Evolutionary conservation across 2,329 filamentous ascomycete genomes (phyloP).

Genomic region (Colletotrichum tropicicola): DNA sequence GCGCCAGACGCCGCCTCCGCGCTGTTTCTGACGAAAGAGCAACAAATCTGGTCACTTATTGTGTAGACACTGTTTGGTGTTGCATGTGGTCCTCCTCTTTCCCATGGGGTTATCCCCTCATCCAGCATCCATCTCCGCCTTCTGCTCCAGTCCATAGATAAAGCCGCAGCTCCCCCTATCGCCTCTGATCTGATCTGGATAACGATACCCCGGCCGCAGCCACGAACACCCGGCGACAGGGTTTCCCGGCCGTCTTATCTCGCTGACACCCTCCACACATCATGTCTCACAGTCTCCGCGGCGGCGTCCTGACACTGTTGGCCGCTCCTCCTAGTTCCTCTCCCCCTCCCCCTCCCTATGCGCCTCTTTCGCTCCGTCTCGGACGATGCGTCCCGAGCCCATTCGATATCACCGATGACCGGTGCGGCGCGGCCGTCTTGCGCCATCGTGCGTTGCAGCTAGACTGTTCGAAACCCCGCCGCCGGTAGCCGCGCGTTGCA

Average conservation of each 20-base stretch:
- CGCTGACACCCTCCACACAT: neutral
- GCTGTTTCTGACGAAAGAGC: too few species aligned
- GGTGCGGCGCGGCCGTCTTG: neutral
- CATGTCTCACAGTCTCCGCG: conserved; percentile 19
- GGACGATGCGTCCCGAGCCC: neutral
- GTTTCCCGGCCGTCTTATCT: conserved; percentile 25
- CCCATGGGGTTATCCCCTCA: too few species aligned
- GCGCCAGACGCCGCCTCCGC: too few species aligned
- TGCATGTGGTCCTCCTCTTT: too few species aligned
- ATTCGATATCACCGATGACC: conserved; percentile 8
- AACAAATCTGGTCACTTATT: too few species aligned
- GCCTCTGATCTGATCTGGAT: neutral
- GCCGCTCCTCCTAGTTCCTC: neutral
- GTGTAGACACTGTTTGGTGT: too few species aligned
- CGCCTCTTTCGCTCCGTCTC: neutral
- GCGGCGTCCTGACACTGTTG: conserved; percentile 18
- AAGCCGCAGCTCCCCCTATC: too few species aligned
- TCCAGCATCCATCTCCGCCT: too few species aligned
- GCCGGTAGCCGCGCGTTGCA: neutral
- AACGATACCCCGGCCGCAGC: neutral
- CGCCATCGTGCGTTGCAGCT: neutral
- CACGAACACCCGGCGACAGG: neutral
- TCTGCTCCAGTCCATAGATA: too few species aligned
- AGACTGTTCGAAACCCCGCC: too few species aligned
- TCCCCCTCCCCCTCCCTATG: neutral